Base-by-base conservation (phyloP, 352 stramenopile species). In the Thalassiosira hispida region DNA sequence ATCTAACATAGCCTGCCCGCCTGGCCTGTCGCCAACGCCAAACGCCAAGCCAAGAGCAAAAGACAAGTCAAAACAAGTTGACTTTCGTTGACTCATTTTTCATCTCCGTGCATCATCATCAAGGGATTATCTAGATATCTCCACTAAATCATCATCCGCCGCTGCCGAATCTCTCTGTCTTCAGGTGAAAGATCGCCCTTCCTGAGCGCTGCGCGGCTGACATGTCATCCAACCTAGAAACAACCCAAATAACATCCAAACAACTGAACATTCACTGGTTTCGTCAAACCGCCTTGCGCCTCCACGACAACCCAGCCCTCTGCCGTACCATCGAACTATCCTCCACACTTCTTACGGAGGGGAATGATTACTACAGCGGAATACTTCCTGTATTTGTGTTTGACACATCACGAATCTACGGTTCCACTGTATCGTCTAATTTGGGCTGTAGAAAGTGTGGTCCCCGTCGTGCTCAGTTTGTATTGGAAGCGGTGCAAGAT, bases 361-460 rank as follows among this genome's bases (percentile, higher is more conserved):
- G n/a, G n/a, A n/a, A n/a, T n/a, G n/a, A n/a, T n/a, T n/a, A n/a
- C n/a, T n/a, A n/a, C n/a, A n/a, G n/a, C 20, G 77, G 72, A 20
- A 73, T 95, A 3, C 25, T 95, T 47, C 91, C 89, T n/a, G 70
- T 96, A 2, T 96, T 94, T 78, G 92, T 90, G 27, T 92, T 96
- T 62, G 93, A 96, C 72, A 62, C 61, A 5, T 69, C 83, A n/a
- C 65, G 85, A 20, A 72, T 90, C 33, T 92, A 86, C 73, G 84
- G 85, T 18, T 79, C 81, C 11, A 25, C 74, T 31, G 68, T 78
- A 3, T 20, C 47, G 40, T 77, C 69, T 31, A 40, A 74, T 12
- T 81, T 85, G 57, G 79, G 90, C 23, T 84, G 51, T 23, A 33
- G 82, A 9, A 95, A 95, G 65, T 92, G 86, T 65, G 84, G 83